These are phyloP conservation scores for Torulaspora gathmanii DNA, from an alignment of 805 yeast species.

Conservation along the genomic window DNA sequence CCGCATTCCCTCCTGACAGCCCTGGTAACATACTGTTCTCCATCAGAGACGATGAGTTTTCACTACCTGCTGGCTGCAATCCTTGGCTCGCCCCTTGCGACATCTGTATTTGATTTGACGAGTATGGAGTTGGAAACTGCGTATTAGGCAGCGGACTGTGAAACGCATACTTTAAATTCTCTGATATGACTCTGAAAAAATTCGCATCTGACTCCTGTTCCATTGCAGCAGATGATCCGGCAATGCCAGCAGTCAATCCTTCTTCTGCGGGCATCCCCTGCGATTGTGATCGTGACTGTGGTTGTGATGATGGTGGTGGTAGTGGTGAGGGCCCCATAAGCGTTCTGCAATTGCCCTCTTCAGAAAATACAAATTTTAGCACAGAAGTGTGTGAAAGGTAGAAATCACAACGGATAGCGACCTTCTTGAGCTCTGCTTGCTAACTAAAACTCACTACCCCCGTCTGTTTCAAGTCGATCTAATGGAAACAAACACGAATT, in stretches of 20 bases:
- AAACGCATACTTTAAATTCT: constrained; percentile 30
- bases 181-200: constrained; percentile 29
- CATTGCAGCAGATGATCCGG: constrained; percentile 3
- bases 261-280: constrained; percentile 11
- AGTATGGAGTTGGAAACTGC: constrained; percentile 36
- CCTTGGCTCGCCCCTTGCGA: constrained; percentile 6
- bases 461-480: neutral
- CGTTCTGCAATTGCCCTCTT: neutral
- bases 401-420: neutral
- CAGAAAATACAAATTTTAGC: neutral
- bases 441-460: neutral
- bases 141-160: constrained; percentile 34
- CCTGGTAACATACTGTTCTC: constrained; percentile 28
- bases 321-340: constrained; percentile 9
- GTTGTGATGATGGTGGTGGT: constrained; percentile 1
- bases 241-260: constrained; percentile 6
- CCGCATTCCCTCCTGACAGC: constrained; percentile 7
- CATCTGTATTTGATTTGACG: constrained; percentile 22
- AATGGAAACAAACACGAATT: constrained; percentile 14
- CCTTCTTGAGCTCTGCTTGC: neutral
- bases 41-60: constrained; percentile 25
- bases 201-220: constrained; percentile 25
- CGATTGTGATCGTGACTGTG: neutral
- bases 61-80: constrained; percentile 7
- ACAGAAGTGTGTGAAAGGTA: neutral